phyloP scores from a whole-genome alignment of 306 rosid species.

The Vicia faba region DNA sequence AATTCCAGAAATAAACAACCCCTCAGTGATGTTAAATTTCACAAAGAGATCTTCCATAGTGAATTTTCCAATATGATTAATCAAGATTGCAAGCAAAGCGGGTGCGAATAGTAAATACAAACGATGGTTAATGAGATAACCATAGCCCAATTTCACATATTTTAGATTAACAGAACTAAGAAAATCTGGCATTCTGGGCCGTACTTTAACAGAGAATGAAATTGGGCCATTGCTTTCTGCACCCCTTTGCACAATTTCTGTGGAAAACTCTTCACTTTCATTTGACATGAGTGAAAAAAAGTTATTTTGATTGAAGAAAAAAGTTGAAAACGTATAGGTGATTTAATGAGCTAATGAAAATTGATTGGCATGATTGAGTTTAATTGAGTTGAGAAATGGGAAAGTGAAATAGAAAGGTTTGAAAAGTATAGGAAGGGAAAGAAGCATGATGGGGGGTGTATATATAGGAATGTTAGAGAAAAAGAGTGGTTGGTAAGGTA shows the following conservation, averaged over 20 bases:
- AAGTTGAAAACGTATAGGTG: not conserved
- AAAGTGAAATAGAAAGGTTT: slow-evolving; percentile 5
- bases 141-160: slow-evolving; percentile 55
- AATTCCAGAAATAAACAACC: slow-evolving; percentile 31
- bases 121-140: slow-evolving; percentile 44
- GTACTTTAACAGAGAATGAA: slow-evolving; percentile 46
- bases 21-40: slow-evolving; percentile 37
- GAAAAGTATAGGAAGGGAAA: slow-evolving; percentile 27
- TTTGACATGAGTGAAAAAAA: slow-evolving; percentile 33
- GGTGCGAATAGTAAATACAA: slow-evolving; percentile 41
- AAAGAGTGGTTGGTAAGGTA: slow-evolving; percentile 3
- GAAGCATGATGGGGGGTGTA: slow-evolving; percentile 27
- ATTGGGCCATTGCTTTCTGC: slow-evolving; percentile 36
- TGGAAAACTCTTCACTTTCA: slow-evolving; percentile 49
- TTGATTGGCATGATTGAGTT: not conserved
- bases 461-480: slow-evolving; percentile 22
- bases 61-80: slow-evolving; percentile 35
- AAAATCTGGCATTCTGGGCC: slow-evolving; percentile 52
- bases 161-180: slow-evolving; percentile 53
- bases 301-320: not conserved
- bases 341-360: slow-evolving; percentile 7
- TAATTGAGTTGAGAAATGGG: not conserved
- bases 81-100: slow-evolving; percentile 33
- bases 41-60: slow-evolving; percentile 31
- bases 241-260: slow-evolving; percentile 46